Evolutionary conservation across 192 early-diverging fungal species (phyloP).

Genomic region (Umbelopsis sp.): DNA sequence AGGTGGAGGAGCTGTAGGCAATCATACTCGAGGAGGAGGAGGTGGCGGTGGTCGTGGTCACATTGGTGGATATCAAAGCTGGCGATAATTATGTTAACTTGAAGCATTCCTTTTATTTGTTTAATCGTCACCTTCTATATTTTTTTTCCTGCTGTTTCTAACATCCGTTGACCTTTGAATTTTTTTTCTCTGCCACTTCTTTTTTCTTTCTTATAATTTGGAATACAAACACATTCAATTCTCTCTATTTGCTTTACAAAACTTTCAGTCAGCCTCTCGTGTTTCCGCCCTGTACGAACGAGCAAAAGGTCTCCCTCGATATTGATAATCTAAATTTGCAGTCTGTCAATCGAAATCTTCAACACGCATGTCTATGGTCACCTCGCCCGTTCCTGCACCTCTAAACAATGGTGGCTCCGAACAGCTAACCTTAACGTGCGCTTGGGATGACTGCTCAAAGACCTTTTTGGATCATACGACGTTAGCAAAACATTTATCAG

Average conservation of each 20-base stretch:
- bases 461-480: conserved; percentile 36
- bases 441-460: conserved; percentile 49
- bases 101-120: conserved; percentile 11
- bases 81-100: neutral
- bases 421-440: conserved; percentile 22
- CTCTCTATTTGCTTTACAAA: neutral
- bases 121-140: neutral
- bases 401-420: neutral
- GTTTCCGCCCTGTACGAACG: neutral
- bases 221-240: neutral
- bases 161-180: too few relatives aligned
- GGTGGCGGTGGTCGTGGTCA: neutral
- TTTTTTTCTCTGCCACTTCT: neutral
- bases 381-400: neutral
- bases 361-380: conserved; percentile 5
- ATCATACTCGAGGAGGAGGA: conserved; percentile 9
- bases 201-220: conserved; percentile 1
- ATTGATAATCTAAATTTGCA: too few relatives aligned
- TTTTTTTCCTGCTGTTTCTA: neutral
- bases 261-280: neutral
- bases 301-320: too few relatives aligned
- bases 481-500: conserved; percentile 50
- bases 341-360: too few relatives aligned
- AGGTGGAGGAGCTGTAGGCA: neutral
- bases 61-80: conserved; percentile 7